Evolutionary conservation across 495 filamentous ascomycete species (phyloP).

Genomic region (Aspergillus conjunctus): DNA sequence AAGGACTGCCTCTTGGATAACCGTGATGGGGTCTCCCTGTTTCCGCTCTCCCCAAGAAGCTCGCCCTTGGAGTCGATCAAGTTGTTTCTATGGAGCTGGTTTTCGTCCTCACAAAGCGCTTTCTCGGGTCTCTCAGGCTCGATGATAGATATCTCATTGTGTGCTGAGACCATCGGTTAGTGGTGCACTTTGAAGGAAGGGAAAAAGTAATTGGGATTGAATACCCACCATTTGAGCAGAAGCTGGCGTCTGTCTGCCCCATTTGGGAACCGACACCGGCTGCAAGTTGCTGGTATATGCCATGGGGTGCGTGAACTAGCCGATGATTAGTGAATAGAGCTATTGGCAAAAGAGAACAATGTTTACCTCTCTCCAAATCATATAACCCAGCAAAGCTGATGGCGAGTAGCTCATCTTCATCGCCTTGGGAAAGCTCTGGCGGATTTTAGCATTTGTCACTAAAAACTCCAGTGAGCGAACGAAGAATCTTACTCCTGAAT

Average conservation of each 20-base stretch:
- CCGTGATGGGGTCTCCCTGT: not conserved
- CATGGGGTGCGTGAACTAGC: conserved; percentile 34
- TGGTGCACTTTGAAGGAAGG: not conserved
- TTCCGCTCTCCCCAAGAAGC: conserved; percentile 11
- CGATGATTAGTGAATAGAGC: conserved; percentile 2
- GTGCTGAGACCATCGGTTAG: conserved; percentile 11
- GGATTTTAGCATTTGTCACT: conserved; percentile 9
- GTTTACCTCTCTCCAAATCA: conserved; percentile 34
- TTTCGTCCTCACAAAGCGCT: conserved; percentile 25
- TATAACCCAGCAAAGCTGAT: conserved; percentile 37
- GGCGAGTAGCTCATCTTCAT: conserved; percentile 37
- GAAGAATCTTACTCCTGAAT: conserved; percentile 26
- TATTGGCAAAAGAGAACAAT: not conserved
- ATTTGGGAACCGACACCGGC: conserved; percentile 10
- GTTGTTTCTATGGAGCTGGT: conserved; percentile 10
- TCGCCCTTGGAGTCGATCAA: conserved; percentile 17
- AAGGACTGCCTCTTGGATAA: conserved; percentile 27
- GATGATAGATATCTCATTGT: conserved; percentile 10
- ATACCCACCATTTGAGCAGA: conserved; percentile 24
- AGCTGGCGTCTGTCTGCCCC: conserved; percentile 18
- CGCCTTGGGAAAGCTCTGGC: conserved; percentile 30
- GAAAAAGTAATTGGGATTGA: not conserved
- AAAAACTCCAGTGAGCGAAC: not conserved
- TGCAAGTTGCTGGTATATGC: conserved; percentile 28
- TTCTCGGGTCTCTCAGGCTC: conserved; percentile 12